A percentile compares a stretch with the other conserved stretches of the same genome.
phyloP scores from a whole-genome alignment of 495 filamentous ascomycete genomes.

The Chaetomium tenue region DNA sequence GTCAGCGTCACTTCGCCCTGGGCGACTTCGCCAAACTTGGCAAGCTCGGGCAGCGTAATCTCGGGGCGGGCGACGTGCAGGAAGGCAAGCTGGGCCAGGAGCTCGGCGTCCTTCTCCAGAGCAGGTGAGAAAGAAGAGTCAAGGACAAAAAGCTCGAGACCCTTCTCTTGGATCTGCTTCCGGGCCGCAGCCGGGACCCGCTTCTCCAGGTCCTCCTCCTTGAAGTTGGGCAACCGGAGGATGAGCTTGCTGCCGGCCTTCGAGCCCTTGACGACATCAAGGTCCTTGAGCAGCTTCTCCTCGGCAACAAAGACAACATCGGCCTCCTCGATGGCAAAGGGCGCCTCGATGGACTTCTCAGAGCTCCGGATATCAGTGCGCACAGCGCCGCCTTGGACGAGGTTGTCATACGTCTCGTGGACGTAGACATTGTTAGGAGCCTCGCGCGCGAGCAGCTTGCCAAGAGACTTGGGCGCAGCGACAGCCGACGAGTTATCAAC shows the following conservation, averaged over 20 bases:
- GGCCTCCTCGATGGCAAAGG: conserved; percentile 74
- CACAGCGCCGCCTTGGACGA: conserved; percentile 78
- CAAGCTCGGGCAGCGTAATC: conserved; percentile 51
- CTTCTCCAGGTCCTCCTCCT: conserved; percentile 88
- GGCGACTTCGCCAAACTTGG: conserved; percentile 34
- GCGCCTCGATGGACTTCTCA: conserved; percentile 75
- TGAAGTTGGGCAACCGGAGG: conserved; percentile 70
- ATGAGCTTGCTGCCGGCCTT: conserved; percentile 72
- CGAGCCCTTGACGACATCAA: conserved; percentile 67
- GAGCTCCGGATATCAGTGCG: conserved; percentile 85
- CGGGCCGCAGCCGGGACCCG: conserved; percentile 67
- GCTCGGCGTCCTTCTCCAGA: conserved; percentile 61
- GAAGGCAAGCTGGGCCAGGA: conserved; percentile 75
- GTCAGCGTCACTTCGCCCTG: conserved; percentile 52
- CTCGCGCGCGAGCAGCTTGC: conserved; percentile 70
- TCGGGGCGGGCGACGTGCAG: conserved; percentile 66
- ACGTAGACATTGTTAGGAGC: conserved; percentile 73
- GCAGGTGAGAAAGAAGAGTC: conserved; percentile 65
- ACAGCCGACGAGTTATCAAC: conserved; percentile 68
- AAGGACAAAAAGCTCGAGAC: conserved; percentile 66
- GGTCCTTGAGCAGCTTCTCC: conserved; percentile 70
- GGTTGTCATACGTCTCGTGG: conserved; percentile 76
- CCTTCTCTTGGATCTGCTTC: conserved; percentile 65
- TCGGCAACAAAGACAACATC: conserved; percentile 77
- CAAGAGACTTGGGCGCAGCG: conserved; percentile 63